Percentiles rank a stretch among this genome's conserved stretches.
Conservation (phyloP, 352 stramenopile species). For the Globisporangium heterothallicum region DNA sequence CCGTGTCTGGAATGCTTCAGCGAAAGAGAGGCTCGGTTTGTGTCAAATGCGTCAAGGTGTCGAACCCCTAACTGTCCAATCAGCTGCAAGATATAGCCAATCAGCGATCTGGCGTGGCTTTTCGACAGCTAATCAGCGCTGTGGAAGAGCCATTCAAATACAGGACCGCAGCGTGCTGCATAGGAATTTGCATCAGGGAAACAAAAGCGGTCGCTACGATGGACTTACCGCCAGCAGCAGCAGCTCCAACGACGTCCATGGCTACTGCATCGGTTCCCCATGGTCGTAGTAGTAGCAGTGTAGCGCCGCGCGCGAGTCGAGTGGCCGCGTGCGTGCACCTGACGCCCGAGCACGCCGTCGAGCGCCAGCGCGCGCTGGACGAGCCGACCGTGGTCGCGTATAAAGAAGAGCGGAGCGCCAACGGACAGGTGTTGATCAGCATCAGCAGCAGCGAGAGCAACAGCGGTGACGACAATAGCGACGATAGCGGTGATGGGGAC, state of each 20-base stretch:
- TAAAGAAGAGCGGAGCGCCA: conserved; percentile 42
- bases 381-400: conserved; percentile 72
- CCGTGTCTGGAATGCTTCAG: too few species aligned
- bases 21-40: too few species aligned
- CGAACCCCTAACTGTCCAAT: conserved; percentile 7
- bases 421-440: conserved; percentile 55
- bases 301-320: conserved; percentile 2
- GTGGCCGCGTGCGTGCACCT: conserved; percentile 16
- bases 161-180: not conserved
- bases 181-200: conserved; percentile 4
- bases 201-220: not conserved
- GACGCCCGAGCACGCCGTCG: conserved; percentile 31
- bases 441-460: conserved; percentile 36
- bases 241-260: not conserved
- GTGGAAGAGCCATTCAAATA: conserved; percentile 5
- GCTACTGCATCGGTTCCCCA: not conserved
- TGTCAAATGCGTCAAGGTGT: conserved; percentile 2
- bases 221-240: not conserved
- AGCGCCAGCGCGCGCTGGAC: conserved; percentile 80
- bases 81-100: not conserved
- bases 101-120: too few species aligned
- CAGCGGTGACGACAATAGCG: conserved; percentile 21
- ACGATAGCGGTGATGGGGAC: conserved; percentile 7
- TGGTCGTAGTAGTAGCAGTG: not conserved
- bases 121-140: conserved; percentile 1